Percentiles rank a stretch among this genome's conserved stretches.
These are phyloP conservation scores for Zymoseptoria pseudotritici DNA, from an alignment of 2,329 filamentous ascomycete species.

Conservation along the genomic window DNA sequence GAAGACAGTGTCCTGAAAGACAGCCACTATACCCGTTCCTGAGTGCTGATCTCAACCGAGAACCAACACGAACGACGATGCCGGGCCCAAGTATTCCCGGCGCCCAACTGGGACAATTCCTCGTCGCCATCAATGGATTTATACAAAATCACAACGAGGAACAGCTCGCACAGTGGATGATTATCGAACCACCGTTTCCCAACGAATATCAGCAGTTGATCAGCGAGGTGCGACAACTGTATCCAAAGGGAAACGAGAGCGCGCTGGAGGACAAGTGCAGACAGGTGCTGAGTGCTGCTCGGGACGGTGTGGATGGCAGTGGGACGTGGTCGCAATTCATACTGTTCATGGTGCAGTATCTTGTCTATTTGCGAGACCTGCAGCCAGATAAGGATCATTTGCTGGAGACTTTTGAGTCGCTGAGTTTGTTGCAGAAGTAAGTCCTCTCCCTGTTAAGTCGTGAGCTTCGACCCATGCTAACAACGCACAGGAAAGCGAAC, in stretches of 20 bases:
- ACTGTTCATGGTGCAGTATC: constrained; percentile 72
- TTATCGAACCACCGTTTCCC: constrained; percentile 64
- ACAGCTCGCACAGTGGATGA: constrained; percentile 61
- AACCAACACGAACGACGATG: background rate
- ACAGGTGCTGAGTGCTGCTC: constrained; percentile 55
- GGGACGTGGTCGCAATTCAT: constrained; percentile 70
- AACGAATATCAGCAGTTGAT: constrained; percentile 62
- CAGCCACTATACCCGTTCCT: too few relatives aligned
- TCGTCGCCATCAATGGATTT: constrained; percentile 55
- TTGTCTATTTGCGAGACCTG: constrained; percentile 73
- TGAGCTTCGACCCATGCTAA: background rate
- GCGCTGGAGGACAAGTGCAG: constrained; percentile 58
- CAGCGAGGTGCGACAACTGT: constrained; percentile 56
- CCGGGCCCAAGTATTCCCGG: background rate
- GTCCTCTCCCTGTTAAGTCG: constrained; percentile 39
- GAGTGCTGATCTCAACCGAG: background rate
- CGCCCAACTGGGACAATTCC: constrained; percentile 63
- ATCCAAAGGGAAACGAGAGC: constrained; percentile 41
- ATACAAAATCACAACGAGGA: constrained; percentile 58
- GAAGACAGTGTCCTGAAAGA: background rate
- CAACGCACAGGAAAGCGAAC: constrained; percentile 54
- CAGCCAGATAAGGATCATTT: constrained; percentile 70
- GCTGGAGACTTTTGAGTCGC: constrained; percentile 63
- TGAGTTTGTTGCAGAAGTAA: constrained; percentile 64
- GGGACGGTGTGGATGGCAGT: constrained; percentile 56